phyloP scores from a whole-genome alignment of 2,329 filamentous ascomycete species.

The Whalleya microplaca region DNA sequence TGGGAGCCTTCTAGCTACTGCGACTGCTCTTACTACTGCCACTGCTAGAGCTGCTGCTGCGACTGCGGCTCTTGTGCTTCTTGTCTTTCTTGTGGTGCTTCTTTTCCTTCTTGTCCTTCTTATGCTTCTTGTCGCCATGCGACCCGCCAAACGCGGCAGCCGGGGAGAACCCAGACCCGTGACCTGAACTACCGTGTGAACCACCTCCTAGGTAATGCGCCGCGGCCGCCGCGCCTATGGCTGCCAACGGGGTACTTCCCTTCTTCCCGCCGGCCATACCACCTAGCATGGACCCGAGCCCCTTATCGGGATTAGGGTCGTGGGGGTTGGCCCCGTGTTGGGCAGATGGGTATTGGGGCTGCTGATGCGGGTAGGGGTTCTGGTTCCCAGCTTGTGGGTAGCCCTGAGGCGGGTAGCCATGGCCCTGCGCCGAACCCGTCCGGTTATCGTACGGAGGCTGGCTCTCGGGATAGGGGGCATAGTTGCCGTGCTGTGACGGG shows the following conservation, averaged over 20 bases:
- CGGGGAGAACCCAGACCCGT: slow-evolving; percentile 21
- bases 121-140: slow-evolving; percentile 19
- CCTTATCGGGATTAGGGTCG: slow-evolving; percentile 22
- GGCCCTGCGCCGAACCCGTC: too few species aligned
- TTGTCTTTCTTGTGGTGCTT: slow-evolving; percentile 24
- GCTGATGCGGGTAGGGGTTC: slow-evolving; percentile 7
- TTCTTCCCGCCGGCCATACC: slow-evolving; percentile 14
- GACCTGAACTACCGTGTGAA: slow-evolving; percentile 6
- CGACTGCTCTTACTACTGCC: slow-evolving; percentile 24
- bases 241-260: slow-evolving; percentile 20
- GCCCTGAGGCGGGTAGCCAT: slow-evolving; percentile 13
- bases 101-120: slow-evolving; percentile 28
- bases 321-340: too few species aligned
- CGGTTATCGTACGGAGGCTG: slow-evolving; percentile 18
- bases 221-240: slow-evolving; percentile 30
- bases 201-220: slow-evolving; percentile 26
- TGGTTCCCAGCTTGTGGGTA: too few species aligned
- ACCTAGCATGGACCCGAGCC: slow-evolving; percentile 28
- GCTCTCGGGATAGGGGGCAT: slow-evolving; percentile 21
- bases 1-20: slow-evolving; percentile 19
- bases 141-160: slow-evolving; percentile 19
- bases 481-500: slow-evolving; percentile 22
- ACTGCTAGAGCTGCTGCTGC: slow-evolving; percentile 31
- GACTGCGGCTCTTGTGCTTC: slow-evolving; percentile 33
- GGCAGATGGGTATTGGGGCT: too few species aligned